Percentiles rank a stretch among this genome's conserved stretches.
phyloP scores from a whole-genome alignment of 257 asterid genomes.

The Jaltomata sinuosa region DNA sequence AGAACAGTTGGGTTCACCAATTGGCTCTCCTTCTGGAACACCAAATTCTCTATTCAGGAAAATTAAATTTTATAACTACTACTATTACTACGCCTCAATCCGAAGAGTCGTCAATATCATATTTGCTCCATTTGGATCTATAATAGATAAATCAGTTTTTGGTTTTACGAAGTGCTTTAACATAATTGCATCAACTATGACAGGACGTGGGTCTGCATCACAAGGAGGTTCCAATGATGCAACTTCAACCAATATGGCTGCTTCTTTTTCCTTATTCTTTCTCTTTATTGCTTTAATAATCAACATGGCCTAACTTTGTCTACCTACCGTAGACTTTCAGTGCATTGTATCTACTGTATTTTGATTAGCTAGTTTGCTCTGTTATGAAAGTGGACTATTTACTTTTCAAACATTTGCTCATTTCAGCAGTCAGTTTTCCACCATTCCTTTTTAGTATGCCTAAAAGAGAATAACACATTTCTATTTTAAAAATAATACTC shows the following conservation, averaged over 20 bases:
- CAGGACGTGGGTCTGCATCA: conserved; percentile 27
- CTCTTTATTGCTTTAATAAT: conserved; percentile 13
- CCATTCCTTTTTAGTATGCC: too few species aligned
- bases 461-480: too few species aligned
- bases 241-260: conserved; percentile 19
- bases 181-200: neutral
- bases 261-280: conserved; percentile 16
- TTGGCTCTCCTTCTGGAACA: too few species aligned
- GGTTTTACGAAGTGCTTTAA: neutral
- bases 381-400: neutral
- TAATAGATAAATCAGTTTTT: neutral
- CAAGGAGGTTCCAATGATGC: conserved; percentile 19
- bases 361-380: neutral
- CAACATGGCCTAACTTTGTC: neutral
- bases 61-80: too few species aligned
- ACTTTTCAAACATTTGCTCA: neutral
- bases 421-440: neutral
- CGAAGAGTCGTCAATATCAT: neutral
- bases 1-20: too few species aligned
- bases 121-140: neutral
- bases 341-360: neutral
- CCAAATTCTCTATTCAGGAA: too few species aligned
- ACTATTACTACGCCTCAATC: too few species aligned
- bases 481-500: too few species aligned
- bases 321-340: neutral